These are phyloP conservation scores for Chlorella sp. DNA, from an alignment of 139 green algal species.

Conservation along the genomic window DNA sequence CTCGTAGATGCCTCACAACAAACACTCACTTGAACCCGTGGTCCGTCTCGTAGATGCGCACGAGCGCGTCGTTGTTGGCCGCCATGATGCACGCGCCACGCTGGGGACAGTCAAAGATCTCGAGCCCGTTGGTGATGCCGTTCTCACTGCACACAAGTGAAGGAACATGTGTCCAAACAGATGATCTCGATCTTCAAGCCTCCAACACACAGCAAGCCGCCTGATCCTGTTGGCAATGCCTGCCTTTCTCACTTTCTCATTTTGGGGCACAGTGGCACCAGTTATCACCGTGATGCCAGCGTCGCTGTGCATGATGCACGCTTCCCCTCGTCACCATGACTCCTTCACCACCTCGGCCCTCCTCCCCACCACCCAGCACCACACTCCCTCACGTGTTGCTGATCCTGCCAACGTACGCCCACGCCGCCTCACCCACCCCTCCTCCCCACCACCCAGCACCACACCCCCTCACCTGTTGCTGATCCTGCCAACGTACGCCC, in stretches of 20 bases:
- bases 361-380: too few species aligned
- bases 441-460: too few species aligned
- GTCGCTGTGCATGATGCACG: too few species aligned
- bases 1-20: too few species aligned
- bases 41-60: background rate
- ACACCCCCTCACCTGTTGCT: conserved; percentile 2
- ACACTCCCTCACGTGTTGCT: background rate
- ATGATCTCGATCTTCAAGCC: conserved; percentile 1
- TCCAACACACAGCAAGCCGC: too few species aligned
- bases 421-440: background rate
- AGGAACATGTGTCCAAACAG: background rate
- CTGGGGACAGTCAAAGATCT: conserved; percentile 50
- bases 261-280: too few species aligned
- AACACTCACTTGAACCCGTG: conserved; percentile 11
- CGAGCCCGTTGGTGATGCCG: conserved; percentile 92
- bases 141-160: conserved; percentile 74
- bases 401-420: background rate
- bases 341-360: too few species aligned
- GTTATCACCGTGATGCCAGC: too few species aligned
- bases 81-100: conserved; percentile 43
- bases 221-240: too few species aligned
- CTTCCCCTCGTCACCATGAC: too few species aligned
- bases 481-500: background rate
- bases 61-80: conserved; percentile 88
- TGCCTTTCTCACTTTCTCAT: too few species aligned